Base-by-base conservation (phyloP, 192 early-diverging fungal genomes). In the Phycomyces blakesleeanus region DNA sequence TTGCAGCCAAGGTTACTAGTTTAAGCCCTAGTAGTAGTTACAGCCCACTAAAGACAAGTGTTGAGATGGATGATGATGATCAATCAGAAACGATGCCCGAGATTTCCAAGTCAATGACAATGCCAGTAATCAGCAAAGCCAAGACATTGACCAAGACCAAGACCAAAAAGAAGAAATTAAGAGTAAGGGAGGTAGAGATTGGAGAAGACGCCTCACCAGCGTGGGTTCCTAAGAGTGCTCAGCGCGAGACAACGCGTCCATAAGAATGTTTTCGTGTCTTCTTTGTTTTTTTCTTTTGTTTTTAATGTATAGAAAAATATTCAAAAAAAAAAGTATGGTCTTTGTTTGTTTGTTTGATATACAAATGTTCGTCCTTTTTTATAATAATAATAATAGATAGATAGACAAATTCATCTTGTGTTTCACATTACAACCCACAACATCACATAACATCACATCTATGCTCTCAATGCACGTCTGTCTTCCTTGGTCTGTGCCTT, bases 401-500 rank as follows among this genome's bases (percentile, higher is more conserved):
- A n/a, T 38, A 57, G 12, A 57, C 11, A 57, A 55, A 55, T 0
- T 10, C 29, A 21, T 55, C 29, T 18, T 9, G n/a, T 57, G 5
- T n/a, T n/a, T n/a, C n/a, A n/a, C n/a, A n/a, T n/a, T n/a, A n/a
- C n/a, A n/a, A n/a, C n/a, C n/a, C n/a, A n/a, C n/a, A n/a, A n/a
- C n/a, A n/a, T n/a, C n/a, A n/a, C n/a, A n/a, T n/a, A n/a, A n/a
- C n/a, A n/a, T 40, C 34, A 26, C 22, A 18, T 56, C 56, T 68
- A 68, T 22, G 67, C 67, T 51, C 67, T 53, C 27, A 62, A 52
- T 16, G 74, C 74, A 70, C 74, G 74, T 71, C 69, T 76, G 44
- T 76, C 74, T 62, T 73, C 71, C 59, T 73, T 73, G 10, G 88
- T 86, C 64, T 90, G 86, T 37, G 93, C 95, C 85, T 93, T 83